Conservation (phyloP, 2,329 filamentous ascomycete species). For the Microcera coccophila region DNA sequence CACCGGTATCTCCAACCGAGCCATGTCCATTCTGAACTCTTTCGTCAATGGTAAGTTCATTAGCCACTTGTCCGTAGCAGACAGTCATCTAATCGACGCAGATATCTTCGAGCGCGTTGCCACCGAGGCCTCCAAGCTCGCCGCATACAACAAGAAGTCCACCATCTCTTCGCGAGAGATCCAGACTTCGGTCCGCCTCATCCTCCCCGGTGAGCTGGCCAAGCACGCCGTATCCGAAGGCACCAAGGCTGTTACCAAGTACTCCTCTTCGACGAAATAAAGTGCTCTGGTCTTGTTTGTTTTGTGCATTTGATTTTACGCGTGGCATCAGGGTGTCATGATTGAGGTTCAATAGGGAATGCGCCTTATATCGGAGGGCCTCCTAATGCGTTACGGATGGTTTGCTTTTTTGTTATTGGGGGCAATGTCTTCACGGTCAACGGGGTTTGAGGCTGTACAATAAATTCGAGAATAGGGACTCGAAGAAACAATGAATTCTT, state of each 20-base stretch:
- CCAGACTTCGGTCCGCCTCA: slow-evolving; percentile 96
- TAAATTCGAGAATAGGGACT: slow-evolving; percentile 62
- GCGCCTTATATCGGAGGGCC: slow-evolving; percentile 41
- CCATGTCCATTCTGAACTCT: slow-evolving; percentile 99
- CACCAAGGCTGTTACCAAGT: slow-evolving; percentile 99
- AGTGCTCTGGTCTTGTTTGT: slow-evolving; percentile 56
- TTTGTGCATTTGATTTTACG: slow-evolving; percentile 52
- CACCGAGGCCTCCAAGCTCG: slow-evolving; percentile 97
- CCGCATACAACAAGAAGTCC: slow-evolving; percentile 99
- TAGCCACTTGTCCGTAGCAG: too few relatives aligned
- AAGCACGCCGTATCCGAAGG: slow-evolving; percentile 99
- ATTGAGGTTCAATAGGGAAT: slow-evolving; percentile 46
- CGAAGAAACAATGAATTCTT: slow-evolving; percentile 59
- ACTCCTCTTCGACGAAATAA: slow-evolving; percentile 99
- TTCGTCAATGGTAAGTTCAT: slow-evolving; percentile 86
- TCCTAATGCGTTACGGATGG: slow-evolving; percentile 75
- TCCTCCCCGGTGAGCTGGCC: slow-evolving; percentile 96
- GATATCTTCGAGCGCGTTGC: slow-evolving; percentile 99
- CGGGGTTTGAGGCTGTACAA: slow-evolving; percentile 71
- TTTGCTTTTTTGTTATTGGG: slow-evolving; percentile 56
- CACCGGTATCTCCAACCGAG: slow-evolving; percentile 99
- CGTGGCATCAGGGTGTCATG: slow-evolving; percentile 58
- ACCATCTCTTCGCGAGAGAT: slow-evolving; percentile 99
- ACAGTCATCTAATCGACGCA: slow-evolving; percentile 31
- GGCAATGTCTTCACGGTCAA: slow-evolving; percentile 68